phyloP scores from a whole-genome alignment of 768 basidiomycete species.

The Auriculariales sp. region DNA sequence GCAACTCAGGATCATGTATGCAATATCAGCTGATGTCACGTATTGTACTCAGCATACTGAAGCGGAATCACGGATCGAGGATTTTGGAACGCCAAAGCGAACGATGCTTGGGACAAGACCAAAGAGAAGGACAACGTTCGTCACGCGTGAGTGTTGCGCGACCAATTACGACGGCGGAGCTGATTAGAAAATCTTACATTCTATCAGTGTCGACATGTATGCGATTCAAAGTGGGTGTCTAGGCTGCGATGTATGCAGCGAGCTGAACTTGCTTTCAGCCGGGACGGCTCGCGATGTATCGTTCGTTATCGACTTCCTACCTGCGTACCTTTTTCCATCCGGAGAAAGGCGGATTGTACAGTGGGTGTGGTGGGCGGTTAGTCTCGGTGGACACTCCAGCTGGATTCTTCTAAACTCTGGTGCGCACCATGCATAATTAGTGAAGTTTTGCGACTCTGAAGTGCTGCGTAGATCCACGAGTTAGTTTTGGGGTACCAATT shows the following conservation, averaged over 20 bases:
- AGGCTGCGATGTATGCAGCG: neutral
- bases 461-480: too few relatives aligned
- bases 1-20: neutral
- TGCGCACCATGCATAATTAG: constrained; percentile 10
- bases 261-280: constrained; percentile 14
- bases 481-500: too few relatives aligned
- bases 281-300: constrained; percentile 68
- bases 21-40: neutral
- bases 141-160: constrained; percentile 23
- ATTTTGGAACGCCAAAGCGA: constrained; percentile 21
- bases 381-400: constrained; percentile 72
- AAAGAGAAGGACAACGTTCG: constrained; percentile 23
- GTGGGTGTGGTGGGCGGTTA: constrained; percentile 63
- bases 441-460: too few relatives aligned
- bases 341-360: constrained; percentile 43
- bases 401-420: constrained; percentile 54
- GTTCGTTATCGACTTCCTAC: constrained; percentile 68
- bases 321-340: constrained; percentile 57
- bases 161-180: neutral
- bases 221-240: constrained; percentile 24
- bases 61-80: constrained; percentile 36
- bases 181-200: constrained; percentile 5
- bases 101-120: constrained; percentile 23
- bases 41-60: constrained; percentile 16
- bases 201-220: constrained; percentile 30